Evolutionary conservation across 306 rosid genomes (phyloP).

Genomic region (Herpetospermum pedunculosum): DNA sequence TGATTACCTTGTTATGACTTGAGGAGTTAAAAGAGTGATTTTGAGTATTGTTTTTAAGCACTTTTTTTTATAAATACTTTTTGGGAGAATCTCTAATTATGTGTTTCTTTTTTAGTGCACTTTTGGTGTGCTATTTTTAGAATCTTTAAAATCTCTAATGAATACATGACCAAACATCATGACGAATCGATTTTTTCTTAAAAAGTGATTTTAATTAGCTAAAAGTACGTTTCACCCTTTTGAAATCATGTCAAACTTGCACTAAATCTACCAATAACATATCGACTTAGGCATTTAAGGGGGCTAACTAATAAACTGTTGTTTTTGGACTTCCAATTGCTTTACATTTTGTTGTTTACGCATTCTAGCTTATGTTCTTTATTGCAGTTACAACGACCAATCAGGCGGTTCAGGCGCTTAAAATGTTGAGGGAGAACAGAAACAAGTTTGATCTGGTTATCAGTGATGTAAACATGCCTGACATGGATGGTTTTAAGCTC

Average conservation of each 20-base stretch:
- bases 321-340: slow-evolving; percentile 2
- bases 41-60: neutral
- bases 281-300: neutral
- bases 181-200: too few species aligned
- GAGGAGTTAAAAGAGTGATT: neutral
- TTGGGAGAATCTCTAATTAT: neutral
- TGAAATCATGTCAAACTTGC: neutral
- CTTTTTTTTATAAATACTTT: neutral
- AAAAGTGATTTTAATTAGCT: too few species aligned
- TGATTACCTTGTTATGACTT: neutral
- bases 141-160: neutral
- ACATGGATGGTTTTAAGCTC: slow-evolving; percentile 85
- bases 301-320: neutral
- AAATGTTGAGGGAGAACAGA: slow-evolving; percentile 53
- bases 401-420: slow-evolving; percentile 47
- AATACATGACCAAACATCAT: neutral
- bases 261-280: neutral
- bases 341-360: neutral
- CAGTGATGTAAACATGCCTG: slow-evolving; percentile 79
- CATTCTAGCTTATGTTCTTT: neutral
- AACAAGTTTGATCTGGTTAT: slow-evolving; percentile 63
- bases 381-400: slow-evolving; percentile 65
- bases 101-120: neutral
- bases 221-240: neutral
- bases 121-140: neutral